Evolutionary conservation across 2,329 filamentous ascomycete species (phyloP).

Genomic region (Aspergillus brunneoviolaceus): DNA sequence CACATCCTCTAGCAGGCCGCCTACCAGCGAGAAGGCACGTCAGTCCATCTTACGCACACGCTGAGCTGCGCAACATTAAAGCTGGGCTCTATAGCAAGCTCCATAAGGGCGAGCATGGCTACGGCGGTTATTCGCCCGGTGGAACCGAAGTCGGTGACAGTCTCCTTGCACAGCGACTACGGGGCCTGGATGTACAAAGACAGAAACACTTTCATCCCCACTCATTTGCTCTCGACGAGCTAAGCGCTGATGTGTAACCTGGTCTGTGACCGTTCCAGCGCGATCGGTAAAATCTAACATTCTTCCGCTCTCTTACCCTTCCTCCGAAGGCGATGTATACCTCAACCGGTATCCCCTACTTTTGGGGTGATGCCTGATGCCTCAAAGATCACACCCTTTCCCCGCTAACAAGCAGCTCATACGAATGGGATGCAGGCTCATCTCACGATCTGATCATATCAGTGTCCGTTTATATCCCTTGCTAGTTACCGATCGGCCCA

Average conservation of each 20-base stretch:
- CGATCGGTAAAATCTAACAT: not conserved
- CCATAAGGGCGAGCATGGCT: slow-evolving; percentile 62
- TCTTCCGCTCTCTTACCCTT: not conserved
- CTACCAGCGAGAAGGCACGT: slow-evolving; percentile 17
- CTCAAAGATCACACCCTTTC: not conserved
- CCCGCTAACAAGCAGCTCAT: slow-evolving; percentile 6
- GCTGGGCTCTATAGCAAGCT: slow-evolving; percentile 64
- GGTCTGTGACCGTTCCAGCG: not conserved
- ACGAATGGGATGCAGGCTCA: slow-evolving; percentile 13
- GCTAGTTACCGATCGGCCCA: slow-evolving; percentile 8
- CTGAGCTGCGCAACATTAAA: slow-evolving; percentile 32
- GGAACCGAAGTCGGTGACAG: slow-evolving; percentile 58
- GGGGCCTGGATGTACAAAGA: slow-evolving; percentile 57
- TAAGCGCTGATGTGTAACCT: not conserved
- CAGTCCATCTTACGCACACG: slow-evolving; percentile 23
- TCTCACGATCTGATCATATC: slow-evolving; percentile 1
- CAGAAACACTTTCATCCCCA: slow-evolving; percentile 10
- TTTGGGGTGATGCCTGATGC: not conserved
- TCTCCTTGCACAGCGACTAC: slow-evolving; percentile 67
- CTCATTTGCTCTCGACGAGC: not conserved
- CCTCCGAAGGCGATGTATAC: not conserved
- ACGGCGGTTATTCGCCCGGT: slow-evolving; percentile 59
- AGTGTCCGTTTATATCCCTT: not conserved
- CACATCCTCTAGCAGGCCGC: slow-evolving; percentile 21
- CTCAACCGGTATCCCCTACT: not conserved